Evolutionary conservation across 139 green algal genomes (phyloP).

Genomic region (Dunaliella primolecta): DNA sequence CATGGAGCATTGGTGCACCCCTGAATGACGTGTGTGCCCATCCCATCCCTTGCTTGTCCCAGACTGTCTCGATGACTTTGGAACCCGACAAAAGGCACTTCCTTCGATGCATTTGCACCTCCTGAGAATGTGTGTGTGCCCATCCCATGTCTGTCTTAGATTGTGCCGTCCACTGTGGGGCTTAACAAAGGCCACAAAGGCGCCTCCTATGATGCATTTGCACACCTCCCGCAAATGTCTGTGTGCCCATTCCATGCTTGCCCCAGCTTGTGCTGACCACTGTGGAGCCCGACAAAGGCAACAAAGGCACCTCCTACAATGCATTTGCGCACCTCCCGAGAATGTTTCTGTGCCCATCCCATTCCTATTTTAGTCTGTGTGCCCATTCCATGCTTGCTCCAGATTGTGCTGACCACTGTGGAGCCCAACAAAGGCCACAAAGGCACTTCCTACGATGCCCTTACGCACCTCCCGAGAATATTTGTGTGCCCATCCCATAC

Average conservation of each 20-base stretch:
- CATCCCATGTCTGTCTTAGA: too few relatives aligned
- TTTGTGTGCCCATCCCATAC: constrained; percentile 70
- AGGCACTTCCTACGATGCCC: constrained; percentile 67
- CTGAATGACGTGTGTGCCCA: too few relatives aligned
- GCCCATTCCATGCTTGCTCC: constrained; percentile 52
- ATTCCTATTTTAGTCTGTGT: too few relatives aligned
- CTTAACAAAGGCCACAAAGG: constrained; percentile 27
- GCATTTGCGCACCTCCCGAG: constrained; percentile 89
- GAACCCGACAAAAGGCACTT: background rate
- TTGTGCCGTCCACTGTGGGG: constrained; percentile 79
- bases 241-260: too few relatives aligned
- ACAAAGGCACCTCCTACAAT: constrained; percentile 52
- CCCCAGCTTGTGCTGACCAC: constrained; percentile 79
- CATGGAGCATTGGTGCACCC: too few relatives aligned
- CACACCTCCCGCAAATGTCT: constrained; percentile 87
- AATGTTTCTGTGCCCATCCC: too few relatives aligned
- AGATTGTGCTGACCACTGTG: constrained; percentile 82
- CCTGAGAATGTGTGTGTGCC: too few relatives aligned
- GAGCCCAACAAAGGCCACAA: constrained; percentile 41
- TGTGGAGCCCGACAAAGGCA: constrained; percentile 52
- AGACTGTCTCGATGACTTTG: too few relatives aligned
- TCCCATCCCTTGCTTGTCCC: constrained; percentile 71
- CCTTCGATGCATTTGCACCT: too few relatives aligned
- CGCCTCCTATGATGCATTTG: constrained; percentile 76
- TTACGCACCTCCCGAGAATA: constrained; percentile 86